Evolutionary conservation across 805 yeast species (phyloP), one percentile per base, ranked within the genome.

Genomic region (Zygosaccharomyces bailii): DNA sequence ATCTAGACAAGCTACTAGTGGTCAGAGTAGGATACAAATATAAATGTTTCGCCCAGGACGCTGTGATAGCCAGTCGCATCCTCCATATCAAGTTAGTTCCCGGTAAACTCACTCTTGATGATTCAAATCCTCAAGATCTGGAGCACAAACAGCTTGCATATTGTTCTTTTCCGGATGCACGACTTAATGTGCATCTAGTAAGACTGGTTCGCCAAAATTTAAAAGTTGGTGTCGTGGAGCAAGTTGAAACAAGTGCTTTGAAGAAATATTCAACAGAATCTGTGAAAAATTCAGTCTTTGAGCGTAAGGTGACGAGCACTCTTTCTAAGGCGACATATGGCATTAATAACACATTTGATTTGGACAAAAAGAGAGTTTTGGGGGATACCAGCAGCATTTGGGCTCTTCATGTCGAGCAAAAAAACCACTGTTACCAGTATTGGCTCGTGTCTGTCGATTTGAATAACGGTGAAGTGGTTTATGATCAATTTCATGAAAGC

Each of bases 1-100:
- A 91, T 58, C 58, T 58, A 41, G 96, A 87, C 52, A 86, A 86
- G 42, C 53, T 93, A 1, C 68, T 93, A 6, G 81, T 93, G 0
- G 73, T 91, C 19, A 93, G 93, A 60, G 95, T 86, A 2, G 99
- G 99, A 0, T 93, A 91, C 67, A 89, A 88, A 63, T 93, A 80
- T 67, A 86, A 86, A 57, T 82, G 90, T 49, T 87, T 79, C 60
- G 96, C 95, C 0, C 74, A 80, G 43, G 97, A 91, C 65, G 97
- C 98, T 0, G 72, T 70, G 10, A 67, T 69, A 4, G 96, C 83
- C 0, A 74, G 95, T 9, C 67, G 72, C 38, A 72, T 83, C 9
- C 63, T 89, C 25, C 80, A 84, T 48, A 84, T 86, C 33, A 81
- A 80, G 79, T 69, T 84, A 17, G 71, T 86, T 0, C 84, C 85